Percentiles rank a stretch among this genome's conserved stretches.
Evolutionary conservation across 2,329 filamentous ascomycete genomes (phyloP).

Genomic region (Aspergillus quadricinctus): DNA sequence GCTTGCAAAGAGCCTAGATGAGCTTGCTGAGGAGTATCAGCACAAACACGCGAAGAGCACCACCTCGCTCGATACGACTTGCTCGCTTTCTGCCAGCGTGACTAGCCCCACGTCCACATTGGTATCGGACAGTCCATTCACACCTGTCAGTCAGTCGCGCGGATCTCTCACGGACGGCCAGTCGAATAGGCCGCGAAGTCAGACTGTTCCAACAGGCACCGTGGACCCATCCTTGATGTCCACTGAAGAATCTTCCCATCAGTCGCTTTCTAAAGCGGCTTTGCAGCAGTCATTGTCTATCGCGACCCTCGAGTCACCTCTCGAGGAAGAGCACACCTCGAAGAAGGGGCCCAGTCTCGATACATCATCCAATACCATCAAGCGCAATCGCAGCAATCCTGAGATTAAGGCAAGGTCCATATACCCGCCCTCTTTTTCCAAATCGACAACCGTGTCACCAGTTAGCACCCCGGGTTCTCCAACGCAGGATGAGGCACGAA

Average conservation of each 20-base stretch:
- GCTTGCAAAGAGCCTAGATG: constrained; percentile 54
- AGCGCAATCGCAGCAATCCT: constrained; percentile 42
- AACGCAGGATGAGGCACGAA: constrained; percentile 79
- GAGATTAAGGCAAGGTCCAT: constrained; percentile 42
- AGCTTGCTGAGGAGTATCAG: constrained; percentile 58
- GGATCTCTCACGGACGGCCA: constrained; percentile 47
- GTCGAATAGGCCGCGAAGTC: constrained; percentile 74
- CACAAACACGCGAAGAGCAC: constrained; percentile 64
- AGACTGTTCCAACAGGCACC: constrained; percentile 71
- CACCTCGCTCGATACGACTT: constrained; percentile 61
- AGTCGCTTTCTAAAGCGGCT: constrained; percentile 52
- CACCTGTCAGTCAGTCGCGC: constrained; percentile 49
- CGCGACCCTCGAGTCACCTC: constrained; percentile 48
- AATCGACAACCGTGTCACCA: constrained; percentile 42
- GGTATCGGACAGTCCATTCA: constrained; percentile 73
- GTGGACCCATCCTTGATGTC: constrained; percentile 51
- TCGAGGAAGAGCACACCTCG: constrained; percentile 46
- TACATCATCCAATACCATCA: constrained; percentile 34
- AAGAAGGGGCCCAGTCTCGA: constrained; percentile 18
- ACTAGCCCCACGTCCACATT: constrained; percentile 73
- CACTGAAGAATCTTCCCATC: constrained; percentile 47
- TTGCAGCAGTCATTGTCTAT: constrained; percentile 37
- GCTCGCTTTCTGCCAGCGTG: constrained; percentile 66
- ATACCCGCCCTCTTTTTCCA: constrained; percentile 35
- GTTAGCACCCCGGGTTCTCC: constrained; percentile 61